Base-by-base conservation (phyloP, 2,329 filamentous ascomycete species). In the Juglanconis oblonga region DNA sequence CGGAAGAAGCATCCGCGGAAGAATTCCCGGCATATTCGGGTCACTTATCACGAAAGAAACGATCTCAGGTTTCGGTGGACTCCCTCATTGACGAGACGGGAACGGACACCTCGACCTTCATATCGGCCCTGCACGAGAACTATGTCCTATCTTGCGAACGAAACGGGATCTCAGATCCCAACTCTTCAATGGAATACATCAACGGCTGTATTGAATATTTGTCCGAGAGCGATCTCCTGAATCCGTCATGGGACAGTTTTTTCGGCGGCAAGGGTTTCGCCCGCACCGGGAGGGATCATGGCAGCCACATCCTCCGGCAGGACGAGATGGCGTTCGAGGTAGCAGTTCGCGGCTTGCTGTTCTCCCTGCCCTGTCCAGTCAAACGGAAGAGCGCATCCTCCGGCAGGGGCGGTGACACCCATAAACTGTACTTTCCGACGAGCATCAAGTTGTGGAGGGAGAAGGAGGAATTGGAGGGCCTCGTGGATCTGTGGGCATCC, bases 271-370 rank as follows among this genome's bases (percentile, higher is more conserved):
- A 81, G 42, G 84, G 86, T 3, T 78, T 76, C 29, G 74, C 76
- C 6, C 77, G 77, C 5, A 78, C 81, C 31, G 82, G 76, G 68
- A 79, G 74, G 76, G 80, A 88, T 71, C 79, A 81, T 0, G 84
- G 83, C 24, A 85, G 87, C 56, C 94, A 97, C 62, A 81, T 88
- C 13, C 76, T 98, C 9, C 87, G 93, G 6, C 94, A 98, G 73
- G 92, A 97, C 64, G 95, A 99, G 70, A 93, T 99, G 71, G 88
- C 90, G 31, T 98, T 97, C 65, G 91, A 99, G 65, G 87, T 94
- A 17, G 92, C 92, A 4, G 91, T 96, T 0, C 86, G 93, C 11
- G 95, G 95, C 0, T 76, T 98, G 53, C 75, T 97, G 0, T 96
- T 96, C 71, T 88, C 87, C 9, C 81, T 99, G 2, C 95, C 95